Evolutionary conservation across 768 basidiomycete species (phyloP).

Genomic region (Neoboletus subvelutipes): DNA sequence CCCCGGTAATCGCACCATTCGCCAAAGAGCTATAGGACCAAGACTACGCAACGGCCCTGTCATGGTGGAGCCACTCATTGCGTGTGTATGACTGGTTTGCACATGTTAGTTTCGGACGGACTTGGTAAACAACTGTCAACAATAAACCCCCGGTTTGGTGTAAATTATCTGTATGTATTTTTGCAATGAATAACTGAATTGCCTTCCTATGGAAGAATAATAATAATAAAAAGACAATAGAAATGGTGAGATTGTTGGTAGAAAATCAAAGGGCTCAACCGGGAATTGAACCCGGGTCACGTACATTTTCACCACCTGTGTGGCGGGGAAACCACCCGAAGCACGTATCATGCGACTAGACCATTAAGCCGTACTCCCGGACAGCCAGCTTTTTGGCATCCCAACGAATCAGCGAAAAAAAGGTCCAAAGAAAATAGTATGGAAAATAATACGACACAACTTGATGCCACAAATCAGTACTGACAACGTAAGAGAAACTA

Average conservation of each 20-base stretch:
- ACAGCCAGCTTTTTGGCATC: background rate
- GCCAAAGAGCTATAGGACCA: constrained; percentile 25
- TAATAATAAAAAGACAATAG: background rate
- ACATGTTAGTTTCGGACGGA: constrained; percentile 15
- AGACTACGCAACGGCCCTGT: constrained; percentile 16
- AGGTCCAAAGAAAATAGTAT: background rate
- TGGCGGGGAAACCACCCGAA: constrained; percentile 29
- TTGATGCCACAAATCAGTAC: background rate
- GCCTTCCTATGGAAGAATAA: too few species aligned
- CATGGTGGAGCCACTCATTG: background rate
- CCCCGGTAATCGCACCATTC: constrained; percentile 1
- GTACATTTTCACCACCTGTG: constrained; percentile 33
- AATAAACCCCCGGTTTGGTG: background rate
- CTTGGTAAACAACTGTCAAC: constrained; percentile 19
- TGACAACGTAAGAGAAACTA: constrained; percentile 10
- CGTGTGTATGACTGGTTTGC: constrained; percentile 6
- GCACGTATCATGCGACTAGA: constrained; percentile 39
- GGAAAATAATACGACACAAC: background rate
- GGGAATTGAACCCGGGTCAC: constrained; percentile 39
- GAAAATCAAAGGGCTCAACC: constrained; percentile 25
- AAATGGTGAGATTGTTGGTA: background rate
- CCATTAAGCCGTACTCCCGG: constrained; percentile 27
- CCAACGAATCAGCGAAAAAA: background rate
- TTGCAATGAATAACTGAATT: background rate
- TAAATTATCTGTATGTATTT: background rate